A percentile compares a stretch with the other conserved stretches of the same genome.
These are phyloP conservation scores for Fraxinus ornus DNA, from an alignment of 305 asterid genomes.

Conservation along the genomic window DNA sequence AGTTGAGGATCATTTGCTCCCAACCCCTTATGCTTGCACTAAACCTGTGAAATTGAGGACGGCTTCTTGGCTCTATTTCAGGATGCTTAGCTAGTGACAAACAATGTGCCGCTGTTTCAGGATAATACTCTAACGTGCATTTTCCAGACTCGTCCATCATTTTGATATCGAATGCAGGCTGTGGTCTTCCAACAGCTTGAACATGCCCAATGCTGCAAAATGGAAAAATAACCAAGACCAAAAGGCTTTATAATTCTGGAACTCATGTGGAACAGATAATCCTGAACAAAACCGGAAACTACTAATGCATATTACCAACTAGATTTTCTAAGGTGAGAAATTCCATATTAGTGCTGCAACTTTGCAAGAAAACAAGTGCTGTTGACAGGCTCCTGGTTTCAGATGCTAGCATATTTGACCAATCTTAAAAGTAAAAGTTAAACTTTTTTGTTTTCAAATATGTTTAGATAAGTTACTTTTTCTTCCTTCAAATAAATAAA, in stretches of 20 bases:
- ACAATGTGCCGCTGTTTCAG: constrained; percentile 11
- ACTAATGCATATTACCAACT: neutral
- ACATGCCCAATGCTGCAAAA: constrained; percentile 55
- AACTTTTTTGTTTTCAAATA: neutral
- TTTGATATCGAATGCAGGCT: constrained; percentile 58
- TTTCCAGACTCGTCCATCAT: constrained; percentile 45
- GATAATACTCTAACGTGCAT: constrained; percentile 47
- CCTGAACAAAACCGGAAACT: neutral
- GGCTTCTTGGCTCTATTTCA: constrained; percentile 33
- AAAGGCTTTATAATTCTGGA: neutral
- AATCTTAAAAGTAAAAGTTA: neutral
- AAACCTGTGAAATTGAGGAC: constrained; percentile 47
- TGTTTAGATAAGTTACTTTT: neutral
- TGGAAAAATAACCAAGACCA: neutral
- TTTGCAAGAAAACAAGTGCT: neutral
- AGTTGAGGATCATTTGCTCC: constrained; percentile 52
- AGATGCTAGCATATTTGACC: neutral
- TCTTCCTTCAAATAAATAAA: neutral
- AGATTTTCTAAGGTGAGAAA: neutral
- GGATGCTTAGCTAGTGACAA: constrained; percentile 22
- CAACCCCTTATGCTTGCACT: constrained; percentile 53
- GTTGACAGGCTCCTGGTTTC: neutral
- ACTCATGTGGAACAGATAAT: neutral
- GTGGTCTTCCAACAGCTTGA: constrained; percentile 60
- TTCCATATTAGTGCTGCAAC: neutral